Base-by-base conservation (phyloP, 768 basidiomycete species). In the Auriculariales sp. region DNA sequence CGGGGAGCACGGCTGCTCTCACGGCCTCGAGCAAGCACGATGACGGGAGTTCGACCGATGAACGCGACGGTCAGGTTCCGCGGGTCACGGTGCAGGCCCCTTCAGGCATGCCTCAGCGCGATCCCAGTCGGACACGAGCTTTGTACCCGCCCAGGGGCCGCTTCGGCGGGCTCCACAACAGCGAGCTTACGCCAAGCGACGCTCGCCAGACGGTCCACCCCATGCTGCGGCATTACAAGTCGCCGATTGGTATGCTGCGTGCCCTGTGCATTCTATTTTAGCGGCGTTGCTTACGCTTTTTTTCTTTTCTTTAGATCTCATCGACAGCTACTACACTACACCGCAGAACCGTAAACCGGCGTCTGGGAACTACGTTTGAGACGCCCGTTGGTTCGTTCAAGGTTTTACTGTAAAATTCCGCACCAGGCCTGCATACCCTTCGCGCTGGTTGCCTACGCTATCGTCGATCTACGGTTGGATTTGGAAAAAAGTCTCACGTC, bases 361-460 rank as follows among this genome's bases (percentile, higher is more conserved):
- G n/a, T n/a, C n/a, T 25, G 39, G 39, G 22, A 44, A 44, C 39
- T 44, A 44, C 39, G 39, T 44, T 19, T 44, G 39, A 44, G 36
- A n/a, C n/a, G n/a, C n/a, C 36, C 22, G n/a, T 3, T 32, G 36
- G 9, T 14, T 14, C 15, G 9, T 11, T 9, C 17, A 39, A n/a
- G 9, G 10, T 19, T 22, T 9, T 11, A 11, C 27, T 9, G 39
- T 44, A 12, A 44, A 44, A 44, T 7, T 25, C 19, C 31, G 31
- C 31, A 32, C 31, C 31, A 32, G 31, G 31, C 31, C 7, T 32
- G 31, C 31, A 32, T 15, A 15, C 31, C 9, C 31, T 32, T 15
- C n/a, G n/a, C n/a, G n/a, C n/a, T n/a, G n/a, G n/a, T n/a, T n/a
- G n/a, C n/a, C n/a, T n/a, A n/a, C n/a, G n/a, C n/a, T n/a, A n/a